Evolutionary conservation across 768 basidiomycete species (phyloP), one percentile per base, ranked within the genome.

Genomic region (Hygrocybe punicea): DNA sequence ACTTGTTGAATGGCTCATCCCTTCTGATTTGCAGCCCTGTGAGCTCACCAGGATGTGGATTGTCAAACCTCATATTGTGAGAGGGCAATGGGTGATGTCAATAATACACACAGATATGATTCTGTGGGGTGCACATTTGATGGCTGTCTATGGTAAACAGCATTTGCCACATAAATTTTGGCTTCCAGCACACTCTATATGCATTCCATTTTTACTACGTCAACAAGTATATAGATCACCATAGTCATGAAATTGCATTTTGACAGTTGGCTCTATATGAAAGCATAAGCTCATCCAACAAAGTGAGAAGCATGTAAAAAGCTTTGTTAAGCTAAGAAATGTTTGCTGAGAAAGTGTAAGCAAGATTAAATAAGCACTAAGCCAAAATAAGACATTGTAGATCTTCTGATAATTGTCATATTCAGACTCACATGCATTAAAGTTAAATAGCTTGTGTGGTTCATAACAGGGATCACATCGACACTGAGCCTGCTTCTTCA

Each of bases 1-100:
- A 0, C 60, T 74, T 8, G 65, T 75, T 6, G 40, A 68, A 2
- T 75, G 74, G 74, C 70, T 69, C 46, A 42, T 58, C 5, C 57
- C 51, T 1, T 37, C 60, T 8, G 63, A 57, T 7, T 49, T 60
- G 2, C 21, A 48, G 11, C 72, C 72, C 2, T 65, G 71, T 60
- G n/a, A 23, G 1, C 59, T 64, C 14, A 74, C 72, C 0, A 67
- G 70, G 35, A 62, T 66, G 62, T 69, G 67, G 67, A 53, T 56
- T 4, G 66, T 67, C 13, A 21, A 60, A 37, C 58, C 58, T 2
- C 62, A 69, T 29, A 19, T 42, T 1, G 21, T 44, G 16, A 44
- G 45, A 4, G 40, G 51, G 14, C 2, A 3, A 8, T 11, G 16
- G 8, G 24, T 37, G 4, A 23, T 45, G 11, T 19, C 36, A 29